These are phyloP conservation scores for Wickerhamiella vanderwaltii DNA, from an alignment of 805 yeast genomes.

Conservation along the genomic window DNA sequence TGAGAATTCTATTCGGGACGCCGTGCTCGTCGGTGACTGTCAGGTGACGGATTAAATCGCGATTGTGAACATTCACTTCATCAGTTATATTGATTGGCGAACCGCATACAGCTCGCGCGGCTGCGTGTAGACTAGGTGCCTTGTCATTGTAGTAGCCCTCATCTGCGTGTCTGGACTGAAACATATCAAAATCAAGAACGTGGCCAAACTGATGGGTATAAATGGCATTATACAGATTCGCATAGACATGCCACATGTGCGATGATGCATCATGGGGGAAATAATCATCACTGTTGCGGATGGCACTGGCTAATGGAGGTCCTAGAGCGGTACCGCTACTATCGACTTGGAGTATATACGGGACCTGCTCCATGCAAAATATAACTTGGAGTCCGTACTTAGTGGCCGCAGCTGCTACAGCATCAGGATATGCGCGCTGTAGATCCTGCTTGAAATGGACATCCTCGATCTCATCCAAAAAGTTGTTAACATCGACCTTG, in stretches of 20 bases:
- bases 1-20: slow-evolving; percentile 8
- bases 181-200: slow-evolving; percentile 26
- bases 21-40: slow-evolving; percentile 6
- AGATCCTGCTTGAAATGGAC: slow-evolving; percentile 15
- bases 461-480: slow-evolving; percentile 19
- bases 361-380: slow-evolving; percentile 26
- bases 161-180: slow-evolving; percentile 20
- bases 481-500: slow-evolving; percentile 25
- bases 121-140: slow-evolving; percentile 23
- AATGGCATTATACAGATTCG: slow-evolving; percentile 21
- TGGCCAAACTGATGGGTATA: slow-evolving; percentile 13
- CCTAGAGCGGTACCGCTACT: slow-evolving; percentile 5
- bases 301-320: slow-evolving; percentile 19
- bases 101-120: slow-evolving; percentile 24
- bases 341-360: slow-evolving; percentile 15
- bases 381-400: slow-evolving; percentile 21
- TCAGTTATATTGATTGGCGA: slow-evolving; percentile 27
- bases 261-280: slow-evolving; percentile 23
- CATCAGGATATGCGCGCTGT: slow-evolving; percentile 22
- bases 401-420: slow-evolving; percentile 18
- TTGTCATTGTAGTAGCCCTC: not conserved
- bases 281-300: slow-evolving; percentile 26
- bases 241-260: slow-evolving; percentile 25
- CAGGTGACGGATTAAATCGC: slow-evolving; percentile 14
- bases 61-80: slow-evolving; percentile 19